phyloP scores from a whole-genome alignment of 1,139 yeast genomes.

The Kazachstania sp. region DNA sequence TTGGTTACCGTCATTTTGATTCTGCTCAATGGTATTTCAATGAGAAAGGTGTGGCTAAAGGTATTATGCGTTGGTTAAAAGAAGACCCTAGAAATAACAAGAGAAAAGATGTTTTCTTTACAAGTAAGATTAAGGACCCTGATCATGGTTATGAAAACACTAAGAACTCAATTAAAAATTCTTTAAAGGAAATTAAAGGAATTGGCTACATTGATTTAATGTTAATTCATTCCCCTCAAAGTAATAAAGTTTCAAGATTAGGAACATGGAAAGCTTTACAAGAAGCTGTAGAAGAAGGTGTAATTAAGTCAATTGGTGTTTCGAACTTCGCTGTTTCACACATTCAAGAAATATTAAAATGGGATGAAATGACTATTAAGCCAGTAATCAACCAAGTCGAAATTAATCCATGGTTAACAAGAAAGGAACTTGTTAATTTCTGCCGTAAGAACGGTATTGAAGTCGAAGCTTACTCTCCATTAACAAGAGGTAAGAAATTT shows the following conservation, averaged over 20 bases:
- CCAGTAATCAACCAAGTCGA: constrained; percentile 81
- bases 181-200: neutral
- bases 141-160: constrained; percentile 2
- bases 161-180: neutral
- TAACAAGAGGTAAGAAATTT: constrained; percentile 32
- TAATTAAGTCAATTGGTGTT: constrained; percentile 66
- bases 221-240: constrained; percentile 2
- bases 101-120: constrained; percentile 3
- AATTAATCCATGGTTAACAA: constrained; percentile 86
- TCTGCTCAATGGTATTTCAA: constrained; percentile 51
- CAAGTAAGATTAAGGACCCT: constrained; percentile 3
- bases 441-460: constrained; percentile 54
- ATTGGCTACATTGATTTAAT: neutral
- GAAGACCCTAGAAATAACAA: constrained; percentile 37
- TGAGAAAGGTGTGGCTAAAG: constrained; percentile 44
- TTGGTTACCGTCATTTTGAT: constrained; percentile 66
- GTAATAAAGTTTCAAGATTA: neutral
- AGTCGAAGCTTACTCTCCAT: constrained; percentile 68
- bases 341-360: constrained; percentile 53
- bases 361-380: constrained; percentile 54
- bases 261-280: constrained; percentile 44
- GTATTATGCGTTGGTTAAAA: constrained; percentile 44
- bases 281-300: constrained; percentile 49
- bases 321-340: constrained; percentile 75
- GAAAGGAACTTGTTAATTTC: constrained; percentile 54